These are phyloP conservation scores for Lactifluus volemus DNA, from an alignment of 768 basidiomycete species.

Conservation along the genomic window DNA sequence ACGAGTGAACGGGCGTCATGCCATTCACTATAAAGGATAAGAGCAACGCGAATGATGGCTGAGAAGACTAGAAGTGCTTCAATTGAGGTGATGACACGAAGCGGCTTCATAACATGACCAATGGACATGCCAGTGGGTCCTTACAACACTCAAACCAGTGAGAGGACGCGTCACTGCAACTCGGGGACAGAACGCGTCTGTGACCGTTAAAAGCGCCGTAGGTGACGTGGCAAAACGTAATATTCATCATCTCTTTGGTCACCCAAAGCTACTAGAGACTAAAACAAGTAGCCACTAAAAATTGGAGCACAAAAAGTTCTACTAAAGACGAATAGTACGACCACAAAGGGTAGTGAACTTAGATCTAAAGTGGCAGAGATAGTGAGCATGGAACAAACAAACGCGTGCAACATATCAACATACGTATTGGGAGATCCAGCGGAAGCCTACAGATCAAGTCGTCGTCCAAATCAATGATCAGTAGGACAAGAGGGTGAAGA, in stretches of 20 bases:
- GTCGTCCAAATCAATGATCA: neutral
- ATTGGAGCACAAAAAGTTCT: slow-evolving; percentile 10
- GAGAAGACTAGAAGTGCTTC: slow-evolving; percentile 45
- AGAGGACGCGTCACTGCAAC: neutral
- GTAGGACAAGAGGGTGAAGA: neutral
- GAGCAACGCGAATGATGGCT: slow-evolving; percentile 48
- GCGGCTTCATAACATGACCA: neutral
- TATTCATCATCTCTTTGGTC: neutral
- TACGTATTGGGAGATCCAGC: slow-evolving; percentile 97
- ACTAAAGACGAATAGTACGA: neutral
- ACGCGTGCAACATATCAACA: neutral
- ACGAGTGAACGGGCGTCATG: slow-evolving; percentile 76
- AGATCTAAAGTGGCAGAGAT: slow-evolving; percentile 6
- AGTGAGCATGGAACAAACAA: slow-evolving; percentile 8
- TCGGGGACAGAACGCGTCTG: neutral
- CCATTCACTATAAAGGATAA: slow-evolving; percentile 85
- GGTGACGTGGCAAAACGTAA: slow-evolving; percentile 17
- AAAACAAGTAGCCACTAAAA: slow-evolving; percentile 8
- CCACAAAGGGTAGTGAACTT: neutral
- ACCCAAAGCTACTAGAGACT: neutral
- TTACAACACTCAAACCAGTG: neutral
- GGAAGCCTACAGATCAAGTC: slow-evolving; percentile 52
- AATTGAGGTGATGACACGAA: slow-evolving; percentile 33
- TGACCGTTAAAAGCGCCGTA: slow-evolving; percentile 2
- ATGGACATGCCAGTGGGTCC: neutral